Evolutionary conservation across 192 early-diverging fungal species (phyloP).

Genomic region (Backusella sp.): DNA sequence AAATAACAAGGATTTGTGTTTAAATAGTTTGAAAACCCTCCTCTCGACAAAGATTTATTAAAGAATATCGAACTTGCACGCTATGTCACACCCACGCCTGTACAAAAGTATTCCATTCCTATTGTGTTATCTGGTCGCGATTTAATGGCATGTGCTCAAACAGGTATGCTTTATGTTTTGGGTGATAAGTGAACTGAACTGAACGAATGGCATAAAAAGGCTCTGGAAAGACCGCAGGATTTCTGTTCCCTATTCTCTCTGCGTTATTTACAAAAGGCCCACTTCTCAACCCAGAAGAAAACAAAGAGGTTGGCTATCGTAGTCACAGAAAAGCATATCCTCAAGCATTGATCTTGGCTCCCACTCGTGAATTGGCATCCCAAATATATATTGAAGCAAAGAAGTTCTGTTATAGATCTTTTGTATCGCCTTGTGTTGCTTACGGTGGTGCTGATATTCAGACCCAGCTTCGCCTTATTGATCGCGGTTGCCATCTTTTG

Average conservation of each 20-base stretch:
- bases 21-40: conserved; percentile 48
- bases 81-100: conserved; percentile 72
- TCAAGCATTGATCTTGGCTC: conserved; percentile 93
- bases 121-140: conserved; percentile 63
- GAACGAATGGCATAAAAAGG: conserved; percentile 14
- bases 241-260: conserved; percentile 74
- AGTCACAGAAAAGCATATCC: conserved; percentile 55
- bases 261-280: conserved; percentile 54
- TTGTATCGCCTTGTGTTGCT: conserved; percentile 91
- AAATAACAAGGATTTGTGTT: conserved; percentile 31
- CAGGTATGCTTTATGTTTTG: conserved; percentile 44
- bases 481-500: conserved; percentile 86
- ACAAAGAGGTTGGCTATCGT: conserved; percentile 8
- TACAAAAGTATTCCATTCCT: conserved; percentile 65
- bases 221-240: conserved; percentile 82
- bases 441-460: conserved; percentile 87
- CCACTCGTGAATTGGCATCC: conserved; percentile 94
- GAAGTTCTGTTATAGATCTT: conserved; percentile 83
- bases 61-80: conserved; percentile 64
- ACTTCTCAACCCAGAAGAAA: neutral
- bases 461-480: conserved; percentile 72
- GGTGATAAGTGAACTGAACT: neutral
- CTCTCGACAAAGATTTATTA: conserved; percentile 81
- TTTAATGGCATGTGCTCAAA: conserved; percentile 88
- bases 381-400: conserved; percentile 94